phyloP scores from a whole-genome alignment of 1,139 yeast genomes.

The Blastobotrys persicus region DNA sequence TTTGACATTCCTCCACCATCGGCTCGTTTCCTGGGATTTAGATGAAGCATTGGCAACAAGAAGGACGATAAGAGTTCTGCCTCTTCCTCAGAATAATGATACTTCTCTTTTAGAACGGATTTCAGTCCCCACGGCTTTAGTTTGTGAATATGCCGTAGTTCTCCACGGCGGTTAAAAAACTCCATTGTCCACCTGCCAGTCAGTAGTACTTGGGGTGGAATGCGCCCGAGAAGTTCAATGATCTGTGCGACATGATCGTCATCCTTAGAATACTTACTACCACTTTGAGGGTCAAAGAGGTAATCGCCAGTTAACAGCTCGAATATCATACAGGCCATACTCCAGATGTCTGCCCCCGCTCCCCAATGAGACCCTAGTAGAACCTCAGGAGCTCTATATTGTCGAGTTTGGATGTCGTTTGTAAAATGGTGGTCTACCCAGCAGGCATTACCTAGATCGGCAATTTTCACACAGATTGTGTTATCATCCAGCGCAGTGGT shows the following conservation, averaged over 20 bases:
- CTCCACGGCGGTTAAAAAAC: constrained; percentile 55
- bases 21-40: constrained; percentile 68
- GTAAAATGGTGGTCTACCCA: constrained; percentile 72
- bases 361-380: constrained; percentile 74
- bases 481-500: constrained; percentile 9
- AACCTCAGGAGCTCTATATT: constrained; percentile 81
- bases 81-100: constrained; percentile 55
- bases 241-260: constrained; percentile 89
- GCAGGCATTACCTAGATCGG: constrained; percentile 86
- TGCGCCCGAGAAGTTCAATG: constrained; percentile 64
- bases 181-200: constrained; percentile 53
- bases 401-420: constrained; percentile 82
- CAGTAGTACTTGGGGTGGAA: constrained; percentile 52
- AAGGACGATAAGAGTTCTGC: constrained; percentile 61
- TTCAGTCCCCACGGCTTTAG: constrained; percentile 68
- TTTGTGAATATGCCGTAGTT: constrained; percentile 56
- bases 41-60: constrained; percentile 65
- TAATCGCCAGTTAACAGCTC: constrained; percentile 84
- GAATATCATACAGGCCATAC: constrained; percentile 75
- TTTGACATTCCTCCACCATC: constrained; percentile 81
- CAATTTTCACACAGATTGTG: constrained; percentile 59
- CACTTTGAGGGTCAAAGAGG: constrained; percentile 75
- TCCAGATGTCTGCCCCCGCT: constrained; percentile 81
- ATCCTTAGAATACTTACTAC: constrained; percentile 61
- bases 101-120: constrained; percentile 69